Evolutionary conservation across 108 stramenopile species (phyloP).

Genomic region (Bacterosira constricta): DNA sequence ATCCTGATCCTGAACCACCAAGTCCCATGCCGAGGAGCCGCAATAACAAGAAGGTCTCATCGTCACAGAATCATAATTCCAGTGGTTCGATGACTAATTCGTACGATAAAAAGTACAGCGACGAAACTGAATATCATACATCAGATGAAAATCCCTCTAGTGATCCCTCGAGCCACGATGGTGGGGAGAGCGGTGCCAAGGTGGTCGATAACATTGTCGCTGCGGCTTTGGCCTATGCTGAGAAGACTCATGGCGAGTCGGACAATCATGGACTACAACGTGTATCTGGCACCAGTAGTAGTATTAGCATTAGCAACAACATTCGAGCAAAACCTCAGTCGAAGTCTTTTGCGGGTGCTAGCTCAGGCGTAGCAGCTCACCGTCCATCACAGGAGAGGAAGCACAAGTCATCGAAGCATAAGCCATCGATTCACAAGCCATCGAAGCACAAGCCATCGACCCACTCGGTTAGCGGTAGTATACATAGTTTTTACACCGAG

Average conservation of each 20-base stretch:
- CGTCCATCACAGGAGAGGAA: background rate
- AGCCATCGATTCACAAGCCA: background rate
- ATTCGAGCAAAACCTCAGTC: no score
- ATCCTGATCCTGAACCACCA: background rate
- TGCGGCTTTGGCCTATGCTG: conserved; percentile 47
- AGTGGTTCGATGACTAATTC: background rate
- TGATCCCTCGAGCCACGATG: conserved; percentile 9
- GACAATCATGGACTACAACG: no score
- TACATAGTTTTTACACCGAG: background rate
- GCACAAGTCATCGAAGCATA: no score
- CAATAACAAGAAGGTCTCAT: background rate
- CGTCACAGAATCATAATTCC: background rate
- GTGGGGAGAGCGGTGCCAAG: background rate
- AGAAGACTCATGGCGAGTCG: conserved; percentile 22
- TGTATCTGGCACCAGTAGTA: no score
- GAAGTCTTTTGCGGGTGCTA: background rate
- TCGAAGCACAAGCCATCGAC: background rate
- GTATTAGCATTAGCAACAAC: no score
- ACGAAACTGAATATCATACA: background rate
- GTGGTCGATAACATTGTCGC: conserved; percentile 39
- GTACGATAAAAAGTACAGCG: conserved; percentile 1
- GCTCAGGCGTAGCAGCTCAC: background rate
- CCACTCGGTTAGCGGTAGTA: background rate
- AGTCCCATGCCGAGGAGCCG: background rate
- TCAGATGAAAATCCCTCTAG: background rate